Percentiles rank a stretch among this genome's conserved stretches.
phyloP scores from a whole-genome alignment of 176 grass and related monocot genomes.

The Triticum dicoccoides region DNA sequence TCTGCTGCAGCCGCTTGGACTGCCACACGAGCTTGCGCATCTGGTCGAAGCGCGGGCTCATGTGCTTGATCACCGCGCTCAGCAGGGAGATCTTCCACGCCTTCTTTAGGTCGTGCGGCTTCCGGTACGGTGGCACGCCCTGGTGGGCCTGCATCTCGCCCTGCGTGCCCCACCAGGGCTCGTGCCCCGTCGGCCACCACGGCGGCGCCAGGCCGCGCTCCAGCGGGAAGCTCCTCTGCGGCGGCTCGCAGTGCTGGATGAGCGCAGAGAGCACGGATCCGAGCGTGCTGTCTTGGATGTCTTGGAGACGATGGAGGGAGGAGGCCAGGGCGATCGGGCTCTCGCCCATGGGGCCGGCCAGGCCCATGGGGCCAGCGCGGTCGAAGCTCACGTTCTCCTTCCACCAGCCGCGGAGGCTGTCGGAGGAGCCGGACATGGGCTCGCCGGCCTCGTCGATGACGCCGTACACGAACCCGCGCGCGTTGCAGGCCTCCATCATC shows the following conservation, averaged over 20 bases:
- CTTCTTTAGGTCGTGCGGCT: conserved; percentile 88
- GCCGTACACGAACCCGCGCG: conserved; percentile 85
- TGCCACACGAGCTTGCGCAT: conserved; percentile 72
- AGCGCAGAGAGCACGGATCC: conserved; percentile 64
- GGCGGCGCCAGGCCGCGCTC: conserved; percentile 51
- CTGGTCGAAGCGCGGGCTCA: conserved; percentile 59
- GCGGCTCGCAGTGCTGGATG: conserved; percentile 69
- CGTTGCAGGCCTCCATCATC: conserved; percentile 70
- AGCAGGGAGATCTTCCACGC: conserved; percentile 73
- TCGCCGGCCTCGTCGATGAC: conserved; percentile 58
- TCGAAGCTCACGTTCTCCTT: conserved; percentile 69
- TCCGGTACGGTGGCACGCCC: conserved; percentile 66
- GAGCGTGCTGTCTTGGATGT: conserved; percentile 67
- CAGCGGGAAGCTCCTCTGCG: conserved; percentile 66
- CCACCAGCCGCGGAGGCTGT: conserved; percentile 71
- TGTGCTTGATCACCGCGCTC: conserved; percentile 76
- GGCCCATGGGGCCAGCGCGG: conserved; percentile 42
- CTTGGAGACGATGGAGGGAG: conserved; percentile 41
- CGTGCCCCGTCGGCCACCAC: conserved; percentile 78
- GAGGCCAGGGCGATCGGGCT: not conserved
- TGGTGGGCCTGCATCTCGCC: conserved; percentile 48
- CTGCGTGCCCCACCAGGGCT: conserved; percentile 71
- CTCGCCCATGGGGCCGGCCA: not conserved
- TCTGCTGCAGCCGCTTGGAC: conserved; percentile 66
- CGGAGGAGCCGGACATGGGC: conserved; percentile 67